Base-by-base conservation (phyloP, 768 basidiomycete species). In the Tricholoma furcatifolium region DNA sequence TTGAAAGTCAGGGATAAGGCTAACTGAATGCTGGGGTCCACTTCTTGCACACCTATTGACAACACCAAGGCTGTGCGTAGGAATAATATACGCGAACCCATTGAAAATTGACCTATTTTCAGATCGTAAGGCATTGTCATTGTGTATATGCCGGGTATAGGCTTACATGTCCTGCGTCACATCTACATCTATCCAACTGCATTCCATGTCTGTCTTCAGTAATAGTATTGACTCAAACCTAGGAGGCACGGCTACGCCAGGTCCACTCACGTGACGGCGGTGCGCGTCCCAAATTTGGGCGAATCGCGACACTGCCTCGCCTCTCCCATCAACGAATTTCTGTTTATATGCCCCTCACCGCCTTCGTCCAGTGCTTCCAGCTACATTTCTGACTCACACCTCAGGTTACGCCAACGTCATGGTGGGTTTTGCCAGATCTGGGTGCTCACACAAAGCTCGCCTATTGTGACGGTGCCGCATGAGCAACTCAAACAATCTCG, bases 241-340 rank as follows among this genome's bases (percentile, higher is more conserved):
- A 34, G 44, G 40, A 31, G 41, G 43, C 46, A 46, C 45, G 52
- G 32, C 40, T 35, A 42, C 34, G 15, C 43, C 10, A 3, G n/a
- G n/a, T n/a, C 21, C 14, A 39, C 2, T 34, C 54, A 50, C 54
- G 54, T 55, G 48, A 50, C 14, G 20, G 20, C 54, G 44, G 32
- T 47, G 32, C 54, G 24, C n/a, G 18, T 15, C 35, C 18, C 46
- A 27, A 35, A 53, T 43, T 49, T 27, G 30, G 53, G 18, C 23
- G 17, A 6, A n/a, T 31, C 41, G 23, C 18, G 45, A 21, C 49
- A 50, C 48, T 35, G 48, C 54, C 49, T 44, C 20, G 10, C 17
- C 14, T 23, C 17, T 23, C 1, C 35, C 14, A 53, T 53, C 45
- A 41, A 30, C 23, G 34, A 53, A 20, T 47, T 47, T 5, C 46